These are phyloP conservation scores for Leccinum pellstonianum DNA, from an alignment of 768 basidiomycete species.

Conservation along the genomic window DNA sequence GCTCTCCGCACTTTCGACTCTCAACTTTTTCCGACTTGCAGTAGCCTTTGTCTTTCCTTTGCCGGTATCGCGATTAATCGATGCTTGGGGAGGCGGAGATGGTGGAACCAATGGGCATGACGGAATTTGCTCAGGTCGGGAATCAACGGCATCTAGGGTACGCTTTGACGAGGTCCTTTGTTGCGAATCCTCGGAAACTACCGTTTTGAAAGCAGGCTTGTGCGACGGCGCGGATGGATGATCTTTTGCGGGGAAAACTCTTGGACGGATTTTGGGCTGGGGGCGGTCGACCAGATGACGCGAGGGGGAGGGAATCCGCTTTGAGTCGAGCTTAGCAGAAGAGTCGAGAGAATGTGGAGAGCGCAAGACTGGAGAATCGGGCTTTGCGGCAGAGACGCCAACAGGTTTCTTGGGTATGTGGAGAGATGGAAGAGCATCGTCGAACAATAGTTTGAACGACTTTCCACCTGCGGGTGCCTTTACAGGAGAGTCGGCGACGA, in stretches of 20 bases:
- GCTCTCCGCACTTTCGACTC: constrained; percentile 35
- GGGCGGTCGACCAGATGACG: constrained; percentile 2
- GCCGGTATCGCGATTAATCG: constrained; percentile 31
- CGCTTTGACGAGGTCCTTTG: constrained; percentile 44
- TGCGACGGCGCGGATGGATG: not conserved
- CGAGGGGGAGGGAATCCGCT: not conserved
- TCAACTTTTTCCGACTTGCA: constrained; percentile 50
- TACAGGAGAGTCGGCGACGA: constrained; percentile 70
- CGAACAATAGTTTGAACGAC: constrained; percentile 67
- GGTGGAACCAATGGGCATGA: constrained; percentile 52
- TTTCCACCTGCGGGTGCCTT: constrained; percentile 58
- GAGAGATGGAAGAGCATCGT: constrained; percentile 41
- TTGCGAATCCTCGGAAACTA: constrained; percentile 6
- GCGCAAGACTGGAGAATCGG: not conserved
- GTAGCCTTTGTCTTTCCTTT: constrained; percentile 41
- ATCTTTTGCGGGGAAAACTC: constrained; percentile 17
- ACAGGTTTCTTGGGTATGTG: constrained; percentile 18
- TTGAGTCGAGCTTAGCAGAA: constrained; percentile 8
- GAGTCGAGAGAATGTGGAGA: not conserved
- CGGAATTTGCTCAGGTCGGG: constrained; percentile 6
- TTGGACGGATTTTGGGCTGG: constrained; percentile 5
- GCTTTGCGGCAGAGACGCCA: constrained; percentile 26
- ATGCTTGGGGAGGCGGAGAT: constrained; percentile 57
- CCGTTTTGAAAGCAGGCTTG: constrained; percentile 1
- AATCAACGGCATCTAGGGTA: constrained; percentile 36